Percentiles rank a stretch among this genome's conserved stretches.
phyloP scores from a whole-genome alignment of 345 rosid species.

The Citrus mangshanensis region DNA sequence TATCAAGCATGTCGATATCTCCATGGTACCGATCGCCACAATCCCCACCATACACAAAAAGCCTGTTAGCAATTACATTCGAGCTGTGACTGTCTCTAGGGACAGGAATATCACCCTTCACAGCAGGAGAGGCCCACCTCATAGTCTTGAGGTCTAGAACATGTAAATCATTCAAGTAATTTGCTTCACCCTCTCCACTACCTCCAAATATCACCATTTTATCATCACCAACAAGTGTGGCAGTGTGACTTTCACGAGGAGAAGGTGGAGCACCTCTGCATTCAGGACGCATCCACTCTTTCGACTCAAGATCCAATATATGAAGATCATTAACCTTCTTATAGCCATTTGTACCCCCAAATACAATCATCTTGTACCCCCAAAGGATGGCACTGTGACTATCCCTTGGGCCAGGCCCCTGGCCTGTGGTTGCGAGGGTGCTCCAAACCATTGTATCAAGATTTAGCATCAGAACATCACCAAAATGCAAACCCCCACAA shows the following conservation, averaged over 20 bases:
- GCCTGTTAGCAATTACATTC: slow-evolving; percentile 43
- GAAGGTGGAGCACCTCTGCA: slow-evolving; percentile 49
- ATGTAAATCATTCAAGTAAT: slow-evolving; percentile 69
- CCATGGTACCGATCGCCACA: slow-evolving; percentile 69
- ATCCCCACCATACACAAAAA: slow-evolving; percentile 69
- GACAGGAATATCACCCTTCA: slow-evolving; percentile 58
- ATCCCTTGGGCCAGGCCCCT: slow-evolving; percentile 74
- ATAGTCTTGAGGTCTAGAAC: slow-evolving; percentile 56
- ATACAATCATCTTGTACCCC: slow-evolving; percentile 55
- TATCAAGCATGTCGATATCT: slow-evolving; percentile 51
- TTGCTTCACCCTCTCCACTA: slow-evolving; percentile 77
- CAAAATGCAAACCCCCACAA: slow-evolving; percentile 68
- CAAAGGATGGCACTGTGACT: slow-evolving; percentile 73
- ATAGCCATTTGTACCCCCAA: slow-evolving; percentile 72
- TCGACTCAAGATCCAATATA: slow-evolving; percentile 47
- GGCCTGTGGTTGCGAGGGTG: slow-evolving; percentile 49
- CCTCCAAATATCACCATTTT: slow-evolving; percentile 68
- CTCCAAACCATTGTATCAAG: slow-evolving; percentile 54
- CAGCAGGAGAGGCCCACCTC: slow-evolving; percentile 60
- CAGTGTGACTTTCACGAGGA: slow-evolving; percentile 76
- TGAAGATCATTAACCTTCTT: slow-evolving; percentile 73
- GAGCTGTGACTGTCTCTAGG: slow-evolving; percentile 74
- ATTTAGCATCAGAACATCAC: slow-evolving; percentile 59
- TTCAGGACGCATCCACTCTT: slow-evolving; percentile 53
- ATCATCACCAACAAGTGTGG: slow-evolving; percentile 46